Conservation (phyloP, 2,329 filamentous ascomycete genomes). For the Dactylellina sp. region DNA sequence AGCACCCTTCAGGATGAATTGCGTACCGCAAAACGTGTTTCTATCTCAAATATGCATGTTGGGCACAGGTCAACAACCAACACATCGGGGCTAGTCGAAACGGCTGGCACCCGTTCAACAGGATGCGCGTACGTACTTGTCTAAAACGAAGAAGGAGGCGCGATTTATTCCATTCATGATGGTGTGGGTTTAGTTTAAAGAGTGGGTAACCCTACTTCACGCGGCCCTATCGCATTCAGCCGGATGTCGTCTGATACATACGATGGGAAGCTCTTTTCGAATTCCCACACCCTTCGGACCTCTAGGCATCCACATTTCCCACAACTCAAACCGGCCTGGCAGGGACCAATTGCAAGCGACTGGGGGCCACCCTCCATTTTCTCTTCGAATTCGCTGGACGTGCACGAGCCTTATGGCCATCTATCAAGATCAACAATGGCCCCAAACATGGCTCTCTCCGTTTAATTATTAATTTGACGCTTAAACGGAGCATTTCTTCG, state of each 20-base stretch:
- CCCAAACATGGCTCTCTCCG: constrained; percentile 26
- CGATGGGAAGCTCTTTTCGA: constrained; percentile 30
- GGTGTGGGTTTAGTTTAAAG: constrained; percentile 25
- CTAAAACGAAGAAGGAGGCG: constrained; percentile 37
- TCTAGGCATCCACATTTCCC: constrained; percentile 57
- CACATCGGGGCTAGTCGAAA: constrained; percentile 54
- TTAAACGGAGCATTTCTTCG: constrained; percentile 43
- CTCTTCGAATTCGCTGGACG: constrained; percentile 7
- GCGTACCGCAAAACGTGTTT: constrained; percentile 1
- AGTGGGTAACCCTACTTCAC: constrained; percentile 31
- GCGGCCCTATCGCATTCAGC: constrained; percentile 56
- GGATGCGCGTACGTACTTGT: too few relatives aligned
- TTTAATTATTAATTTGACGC: constrained; percentile 52
- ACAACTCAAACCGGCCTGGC: constrained; percentile 52
- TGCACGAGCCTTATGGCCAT: constrained; percentile 52
- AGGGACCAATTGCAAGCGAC: constrained; percentile 33
- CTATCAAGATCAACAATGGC: constrained; percentile 17
- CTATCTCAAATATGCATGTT: constrained; percentile 17
- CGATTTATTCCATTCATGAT: constrained; percentile 46
- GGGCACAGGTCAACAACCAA: constrained; percentile 32
- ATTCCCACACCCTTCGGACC: constrained; percentile 27
- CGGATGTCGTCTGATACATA: constrained; percentile 56
- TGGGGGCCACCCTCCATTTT: constrained; percentile 9
- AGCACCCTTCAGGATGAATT: constrained; percentile 30
- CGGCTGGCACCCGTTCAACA: constrained; percentile 29